A percentile compares a stretch with the other conserved stretches of the same genome.
These are phyloP conservation scores for Fusarium lateritium DNA, from an alignment of 2,329 filamentous ascomycete species.

Conservation along the genomic window DNA sequence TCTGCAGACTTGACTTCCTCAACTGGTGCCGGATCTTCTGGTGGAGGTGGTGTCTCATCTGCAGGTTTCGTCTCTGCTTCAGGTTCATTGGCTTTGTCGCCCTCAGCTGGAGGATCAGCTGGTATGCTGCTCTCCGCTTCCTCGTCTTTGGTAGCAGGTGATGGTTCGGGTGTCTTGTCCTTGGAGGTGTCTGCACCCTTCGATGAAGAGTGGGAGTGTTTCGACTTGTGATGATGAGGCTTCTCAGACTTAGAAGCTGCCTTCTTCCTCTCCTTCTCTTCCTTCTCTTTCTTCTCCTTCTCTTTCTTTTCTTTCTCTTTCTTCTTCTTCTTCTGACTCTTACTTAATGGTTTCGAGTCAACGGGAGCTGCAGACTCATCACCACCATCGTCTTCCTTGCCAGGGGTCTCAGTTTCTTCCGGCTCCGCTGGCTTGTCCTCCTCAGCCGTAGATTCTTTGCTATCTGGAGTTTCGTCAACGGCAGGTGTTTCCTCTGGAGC, in stretches of 20 bases:
- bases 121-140: constrained; percentile 12
- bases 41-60: background rate
- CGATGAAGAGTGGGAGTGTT: constrained; percentile 37
- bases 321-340: constrained; percentile 44
- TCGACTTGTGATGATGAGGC: constrained; percentile 41
- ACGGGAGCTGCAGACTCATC: constrained; percentile 24
- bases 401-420: constrained; percentile 2
- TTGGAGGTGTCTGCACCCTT: constrained; percentile 20
- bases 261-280: constrained; percentile 38
- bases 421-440: constrained; percentile 11
- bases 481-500: constrained; percentile 7
- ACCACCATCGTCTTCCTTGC: constrained; percentile 27
- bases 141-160: constrained; percentile 7
- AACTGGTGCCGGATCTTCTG: constrained; percentile 5
- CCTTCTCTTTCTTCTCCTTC: constrained; percentile 65
- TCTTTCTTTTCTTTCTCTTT: constrained; percentile 61
- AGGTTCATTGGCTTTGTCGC: constrained; percentile 17
- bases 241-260: constrained; percentile 38
- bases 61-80: constrained; percentile 17
- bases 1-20: background rate
- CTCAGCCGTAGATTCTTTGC: constrained; percentile 5
- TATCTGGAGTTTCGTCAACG: constrained; percentile 6
- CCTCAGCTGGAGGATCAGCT: constrained; percentile 9
- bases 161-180: constrained; percentile 6
- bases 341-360: constrained; percentile 37